Base-by-base conservation (phyloP, 2,329 filamentous ascomycete species). In the Tolypocladium paradoxum region DNA sequence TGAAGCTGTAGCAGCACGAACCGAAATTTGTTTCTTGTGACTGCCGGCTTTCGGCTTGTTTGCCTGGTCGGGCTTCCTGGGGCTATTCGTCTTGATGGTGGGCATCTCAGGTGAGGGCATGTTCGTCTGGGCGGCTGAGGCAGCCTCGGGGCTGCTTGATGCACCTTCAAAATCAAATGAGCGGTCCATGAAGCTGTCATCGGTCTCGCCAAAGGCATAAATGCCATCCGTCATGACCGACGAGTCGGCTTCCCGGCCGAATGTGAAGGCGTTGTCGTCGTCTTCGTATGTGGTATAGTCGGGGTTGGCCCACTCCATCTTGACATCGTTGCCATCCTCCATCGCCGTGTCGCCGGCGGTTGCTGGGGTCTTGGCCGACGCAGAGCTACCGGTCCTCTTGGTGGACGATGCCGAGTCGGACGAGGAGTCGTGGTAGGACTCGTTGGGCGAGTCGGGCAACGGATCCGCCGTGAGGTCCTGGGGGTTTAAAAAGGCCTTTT, bases 141-240 rank as follows among this genome's bases (percentile, higher is more conserved):
- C 48, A 9, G 68, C 70, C 53, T 72, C 75, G 6, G 82, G 79
- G 55, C 79, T 85, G 58, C 75, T 81, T 2, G 78, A 76, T 9
- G 76, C 76, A 59, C 78, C 81, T 18, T 78, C 76, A 61, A 84
- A 83, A 57, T 82, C 77, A 58, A 83, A 81, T 48, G 73, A 68
- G 47, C 70, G 68, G 51, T 76, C 70, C 70, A 77, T 74, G 50
- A 72, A 71, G 58, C 70, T 70, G 55, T 76, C 74, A 53, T 67
- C 65, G 20, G 65, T 58, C n/a, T 66, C 62, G 33, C 57, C 55
- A 53, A 70, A 68, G 36, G 54, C 60, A 50, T 68, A 69, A 6
- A 70, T 53, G 48, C 57, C 61, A 29, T 65, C 65, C 49, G 66
- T 58, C 45, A 65, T 57, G 48, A 57, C 51, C 20, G 64, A 57